Evolutionary conservation across 2,329 filamentous ascomycete species (phyloP).

Genomic region (Rhynchosporium graminicola): DNA sequence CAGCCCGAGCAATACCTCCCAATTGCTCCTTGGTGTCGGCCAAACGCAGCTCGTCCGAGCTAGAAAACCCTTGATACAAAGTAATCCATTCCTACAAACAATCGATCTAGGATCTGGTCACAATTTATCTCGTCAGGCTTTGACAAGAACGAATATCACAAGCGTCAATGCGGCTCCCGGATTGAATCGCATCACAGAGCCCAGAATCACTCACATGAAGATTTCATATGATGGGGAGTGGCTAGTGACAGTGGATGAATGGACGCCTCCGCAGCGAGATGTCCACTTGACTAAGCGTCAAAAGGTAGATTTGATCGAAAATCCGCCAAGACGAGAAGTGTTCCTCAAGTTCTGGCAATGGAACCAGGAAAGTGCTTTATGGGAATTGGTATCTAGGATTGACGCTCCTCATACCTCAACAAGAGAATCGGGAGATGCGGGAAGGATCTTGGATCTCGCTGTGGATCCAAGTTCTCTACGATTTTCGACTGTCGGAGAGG

Average conservation of each 20-base stretch:
- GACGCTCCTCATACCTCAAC: slow-evolving; percentile 74
- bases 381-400: slow-evolving; percentile 79
- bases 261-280: slow-evolving; percentile 74
- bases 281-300: slow-evolving; percentile 57
- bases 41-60: slow-evolving; percentile 59
- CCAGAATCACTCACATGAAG: slow-evolving; percentile 72
- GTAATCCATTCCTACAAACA: slow-evolving; percentile 72
- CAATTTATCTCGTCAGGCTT: slow-evolving; percentile 81
- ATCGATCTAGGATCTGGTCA: slow-evolving; percentile 80
- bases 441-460: slow-evolving; percentile 69
- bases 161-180: slow-evolving; percentile 75
- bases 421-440: slow-evolving; percentile 50
- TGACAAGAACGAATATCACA: slow-evolving; percentile 85
- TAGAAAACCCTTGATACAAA: slow-evolving; percentile 51
- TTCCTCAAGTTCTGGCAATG: slow-evolving; percentile 90
- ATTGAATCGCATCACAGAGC: slow-evolving; percentile 71
- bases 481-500: slow-evolving; percentile 84
- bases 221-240: slow-evolving; percentile 81
- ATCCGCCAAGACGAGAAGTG: slow-evolving; percentile 64
- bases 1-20: slow-evolving; percentile 62
- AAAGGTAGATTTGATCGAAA: slow-evolving; percentile 47
- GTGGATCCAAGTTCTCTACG: slow-evolving; percentile 67
- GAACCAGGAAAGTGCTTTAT: slow-evolving; percentile 55
- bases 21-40: slow-evolving; percentile 68
- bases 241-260: slow-evolving; percentile 91